A percentile compares a stretch with the other conserved stretches of the same genome.
Conservation (phyloP, 192 early-diverging fungal genomes). For the Mortierella alpina region DNA sequence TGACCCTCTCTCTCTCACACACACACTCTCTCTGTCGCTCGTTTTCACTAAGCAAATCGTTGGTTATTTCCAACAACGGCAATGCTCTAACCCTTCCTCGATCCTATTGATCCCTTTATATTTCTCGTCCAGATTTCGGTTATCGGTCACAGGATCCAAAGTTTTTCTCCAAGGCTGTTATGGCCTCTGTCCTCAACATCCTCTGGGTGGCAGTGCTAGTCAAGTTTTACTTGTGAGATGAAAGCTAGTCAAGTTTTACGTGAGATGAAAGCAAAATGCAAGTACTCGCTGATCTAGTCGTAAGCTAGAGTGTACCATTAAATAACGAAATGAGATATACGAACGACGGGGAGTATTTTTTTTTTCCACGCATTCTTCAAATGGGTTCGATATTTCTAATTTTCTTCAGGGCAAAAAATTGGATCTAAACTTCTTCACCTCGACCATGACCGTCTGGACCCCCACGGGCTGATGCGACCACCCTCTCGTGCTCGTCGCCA, state of each 20-base stretch:
- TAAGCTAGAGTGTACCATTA: no score
- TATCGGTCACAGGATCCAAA: conserved; percentile 30
- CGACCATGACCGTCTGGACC: conserved; percentile 94
- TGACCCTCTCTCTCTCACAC: background rate
- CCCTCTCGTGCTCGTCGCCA: conserved; percentile 24
- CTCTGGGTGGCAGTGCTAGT: conserved; percentile 79
- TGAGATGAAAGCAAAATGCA: background rate
- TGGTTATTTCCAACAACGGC: background rate
- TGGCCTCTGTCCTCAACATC: conserved; percentile 26
- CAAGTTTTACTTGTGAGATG: conserved; percentile 73
- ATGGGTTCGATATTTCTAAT: no score
- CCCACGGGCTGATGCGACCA: conserved; percentile 79
- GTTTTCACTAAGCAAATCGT: background rate
- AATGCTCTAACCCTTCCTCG: background rate
- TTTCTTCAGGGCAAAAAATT: conserved; percentile 61
- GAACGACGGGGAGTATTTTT: no score
- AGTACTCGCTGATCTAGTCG: no score
- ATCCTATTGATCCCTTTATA: background rate
- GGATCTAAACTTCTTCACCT: conserved; percentile 92
- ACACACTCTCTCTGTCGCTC: background rate
- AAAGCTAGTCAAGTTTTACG: conserved; percentile 68
- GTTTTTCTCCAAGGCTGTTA: conserved; percentile 19
- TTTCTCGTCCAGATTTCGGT: conserved; percentile 22
- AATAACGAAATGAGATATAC: no score
- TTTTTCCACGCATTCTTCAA: no score